Conservation (phyloP, 2,329 filamentous ascomycete genomes). For the Stemphylium lycopersici region DNA sequence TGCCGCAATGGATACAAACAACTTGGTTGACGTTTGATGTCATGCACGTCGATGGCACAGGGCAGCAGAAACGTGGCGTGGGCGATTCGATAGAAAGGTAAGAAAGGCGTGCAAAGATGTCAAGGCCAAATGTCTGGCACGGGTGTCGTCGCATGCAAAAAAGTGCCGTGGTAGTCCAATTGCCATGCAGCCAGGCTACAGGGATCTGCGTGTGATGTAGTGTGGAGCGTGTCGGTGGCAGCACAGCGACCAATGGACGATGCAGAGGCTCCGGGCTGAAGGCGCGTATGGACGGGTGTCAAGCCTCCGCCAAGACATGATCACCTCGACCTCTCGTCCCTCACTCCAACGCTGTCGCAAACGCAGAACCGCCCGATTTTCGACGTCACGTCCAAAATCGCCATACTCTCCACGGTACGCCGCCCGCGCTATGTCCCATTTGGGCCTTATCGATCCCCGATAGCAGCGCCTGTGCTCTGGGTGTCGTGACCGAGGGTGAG, state of each 20-base stretch:
- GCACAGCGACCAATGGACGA: slow-evolving; percentile 6
- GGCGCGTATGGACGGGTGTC: slow-evolving; percentile 5
- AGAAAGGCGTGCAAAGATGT: neutral
- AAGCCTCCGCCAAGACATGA: slow-evolving; percentile 14
- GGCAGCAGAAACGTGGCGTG: neutral
- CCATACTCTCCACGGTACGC: neutral
- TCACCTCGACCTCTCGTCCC: slow-evolving; percentile 9
- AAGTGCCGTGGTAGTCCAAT: neutral
- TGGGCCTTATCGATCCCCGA: slow-evolving; percentile 29
- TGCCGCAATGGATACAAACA: neutral
- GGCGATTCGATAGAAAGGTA: neutral
- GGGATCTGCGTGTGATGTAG: neutral
- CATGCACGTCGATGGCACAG: slow-evolving; percentile 3
- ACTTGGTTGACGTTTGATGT: slow-evolving; percentile 5
- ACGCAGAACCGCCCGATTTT: slow-evolving; percentile 1
- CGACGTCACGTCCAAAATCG: neutral
- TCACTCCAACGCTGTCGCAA: slow-evolving; percentile 6
- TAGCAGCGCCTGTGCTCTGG: slow-evolving; percentile 9
- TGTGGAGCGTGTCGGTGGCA: slow-evolving; percentile 2
- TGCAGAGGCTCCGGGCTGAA: slow-evolving; percentile 4
- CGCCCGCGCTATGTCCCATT: slow-evolving; percentile 38
- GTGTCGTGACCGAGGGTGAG: slow-evolving; percentile 20
- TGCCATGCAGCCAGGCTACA: neutral
- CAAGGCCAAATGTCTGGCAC: no score
- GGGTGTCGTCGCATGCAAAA: no score